Evolutionary conservation across 2,329 filamentous ascomycete genomes (phyloP).

Genomic region (Pseudogymnoascus pannorum): DNA sequence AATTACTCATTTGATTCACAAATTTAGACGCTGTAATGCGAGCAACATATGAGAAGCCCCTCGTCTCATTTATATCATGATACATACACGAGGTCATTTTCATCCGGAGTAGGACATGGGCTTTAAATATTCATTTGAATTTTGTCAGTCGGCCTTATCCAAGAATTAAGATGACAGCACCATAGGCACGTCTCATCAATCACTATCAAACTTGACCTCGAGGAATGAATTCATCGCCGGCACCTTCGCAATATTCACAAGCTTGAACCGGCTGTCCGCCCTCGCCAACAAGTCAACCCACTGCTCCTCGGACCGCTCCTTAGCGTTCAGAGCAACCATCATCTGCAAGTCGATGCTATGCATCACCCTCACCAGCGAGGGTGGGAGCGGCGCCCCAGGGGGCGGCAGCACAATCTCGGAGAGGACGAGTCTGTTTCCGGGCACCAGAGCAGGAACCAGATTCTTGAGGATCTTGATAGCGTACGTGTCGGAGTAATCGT

Average conservation of each 20-base stretch:
- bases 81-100: no score
- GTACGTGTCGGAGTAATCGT: conserved; percentile 41
- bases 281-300: conserved; percentile 42
- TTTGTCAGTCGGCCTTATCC: background rate
- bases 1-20: no score
- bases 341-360: conserved; percentile 42
- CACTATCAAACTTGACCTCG: background rate
- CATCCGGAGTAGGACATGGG: no score
- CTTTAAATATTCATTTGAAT: no score
- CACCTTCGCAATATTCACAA: background rate
- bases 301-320: conserved; percentile 38
- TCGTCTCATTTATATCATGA: no score
- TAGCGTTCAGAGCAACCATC: conserved; percentile 43
- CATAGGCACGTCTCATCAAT: background rate
- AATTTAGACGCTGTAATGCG: no score
- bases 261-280: conserved; percentile 17
- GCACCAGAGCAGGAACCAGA: conserved; percentile 35
- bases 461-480: conserved; percentile 30
- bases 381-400: conserved; percentile 23
- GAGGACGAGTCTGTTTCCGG: conserved; percentile 27
- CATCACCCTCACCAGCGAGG: conserved; percentile 34
- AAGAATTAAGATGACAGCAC: background rate
- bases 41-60: no score
- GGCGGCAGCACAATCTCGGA: conserved; percentile 12
- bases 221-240: background rate